Evolutionary conservation across 176 grass and related monocot species (phyloP).

Genomic region (Oryza longistaminata): DNA sequence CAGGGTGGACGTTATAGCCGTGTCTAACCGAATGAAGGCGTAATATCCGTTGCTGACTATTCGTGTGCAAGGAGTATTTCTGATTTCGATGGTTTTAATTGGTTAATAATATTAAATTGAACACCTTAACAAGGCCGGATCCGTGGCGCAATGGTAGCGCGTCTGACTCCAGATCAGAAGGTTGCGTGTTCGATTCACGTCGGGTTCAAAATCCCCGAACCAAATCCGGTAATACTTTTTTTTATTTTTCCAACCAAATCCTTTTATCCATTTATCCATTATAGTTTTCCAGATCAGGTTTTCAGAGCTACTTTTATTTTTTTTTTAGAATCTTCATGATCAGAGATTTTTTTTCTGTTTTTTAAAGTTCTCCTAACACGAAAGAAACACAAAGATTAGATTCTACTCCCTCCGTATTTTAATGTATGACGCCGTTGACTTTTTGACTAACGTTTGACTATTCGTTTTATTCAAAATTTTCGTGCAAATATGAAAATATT

Average conservation of each 20-base stretch:
- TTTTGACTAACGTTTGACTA: too few relatives aligned
- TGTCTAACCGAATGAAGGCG: not conserved
- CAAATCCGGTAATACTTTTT: not conserved
- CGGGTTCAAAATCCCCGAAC: slow-evolving; percentile 68
- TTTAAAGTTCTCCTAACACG: too few relatives aligned
- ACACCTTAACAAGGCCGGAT: slow-evolving; percentile 10
- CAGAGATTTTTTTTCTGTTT: not conserved
- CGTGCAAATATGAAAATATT: too few relatives aligned
- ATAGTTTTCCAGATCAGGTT: too few relatives aligned
- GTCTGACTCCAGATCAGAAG: slow-evolving; percentile 99
- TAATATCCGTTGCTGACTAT: not conserved
- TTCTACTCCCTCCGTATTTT: too few relatives aligned
- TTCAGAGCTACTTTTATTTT: too few relatives aligned
- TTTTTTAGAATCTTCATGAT: not conserved
- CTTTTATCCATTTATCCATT: not conserved
- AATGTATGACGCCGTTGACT: too few relatives aligned
- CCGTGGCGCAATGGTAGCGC: slow-evolving; percentile 98
- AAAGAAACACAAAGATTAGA: too few relatives aligned
- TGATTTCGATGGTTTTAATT: not conserved
- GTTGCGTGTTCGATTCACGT: slow-evolving; percentile 97
- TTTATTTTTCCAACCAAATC: not conserved
- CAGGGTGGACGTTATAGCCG: not conserved
- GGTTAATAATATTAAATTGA: accelerated
- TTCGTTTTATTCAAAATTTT: too few relatives aligned
- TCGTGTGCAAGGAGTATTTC: not conserved